Conservation (phyloP, 441 rosid genomes). For the Pelargonium fulgidum region DNA sequence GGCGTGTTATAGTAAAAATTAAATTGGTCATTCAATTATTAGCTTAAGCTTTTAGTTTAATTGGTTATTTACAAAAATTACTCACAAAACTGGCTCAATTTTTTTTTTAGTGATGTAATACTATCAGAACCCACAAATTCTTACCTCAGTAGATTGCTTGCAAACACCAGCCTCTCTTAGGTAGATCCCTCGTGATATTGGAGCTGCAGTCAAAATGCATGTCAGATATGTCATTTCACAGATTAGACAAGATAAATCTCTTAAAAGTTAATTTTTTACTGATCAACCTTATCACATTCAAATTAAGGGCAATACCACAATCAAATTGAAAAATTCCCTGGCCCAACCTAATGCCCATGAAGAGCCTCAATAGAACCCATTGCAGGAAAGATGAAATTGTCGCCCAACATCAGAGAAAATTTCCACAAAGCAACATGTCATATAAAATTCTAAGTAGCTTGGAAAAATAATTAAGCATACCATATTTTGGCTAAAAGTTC, state of each 20-base stretch:
- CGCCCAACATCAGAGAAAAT: constrained; percentile 7
- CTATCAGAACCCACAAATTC: constrained; percentile 20
- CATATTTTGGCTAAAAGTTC: constrained; percentile 1
- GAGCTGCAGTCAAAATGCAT: constrained; percentile 48
- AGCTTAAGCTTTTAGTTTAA: too few relatives aligned
- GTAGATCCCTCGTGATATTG: constrained; percentile 78
- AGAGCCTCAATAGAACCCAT: not conserved
- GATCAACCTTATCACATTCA: not conserved
- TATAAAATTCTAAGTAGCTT: not conserved
- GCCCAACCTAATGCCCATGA: not conserved
- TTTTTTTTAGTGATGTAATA: not conserved
- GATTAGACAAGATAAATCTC: constrained; percentile 13
- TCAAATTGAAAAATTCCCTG: not conserved
- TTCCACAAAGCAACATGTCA: not conserved
- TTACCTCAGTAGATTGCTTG: constrained; percentile 75
- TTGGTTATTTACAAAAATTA: too few relatives aligned
- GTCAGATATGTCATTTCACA: constrained; percentile 10
- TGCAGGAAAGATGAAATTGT: constrained; percentile 9
- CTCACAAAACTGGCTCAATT: constrained; percentile 16
- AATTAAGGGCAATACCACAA: not conserved
- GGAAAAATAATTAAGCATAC: not conserved
- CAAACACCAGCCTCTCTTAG: constrained; percentile 76
- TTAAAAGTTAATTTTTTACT: not conserved
- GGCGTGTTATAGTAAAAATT: too few relatives aligned
- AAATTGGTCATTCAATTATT: too few relatives aligned